Evolutionary conservation across 345 rosid species (phyloP), one percentile per base, ranked within the genome.

Genomic region (Ricinus communis): DNA sequence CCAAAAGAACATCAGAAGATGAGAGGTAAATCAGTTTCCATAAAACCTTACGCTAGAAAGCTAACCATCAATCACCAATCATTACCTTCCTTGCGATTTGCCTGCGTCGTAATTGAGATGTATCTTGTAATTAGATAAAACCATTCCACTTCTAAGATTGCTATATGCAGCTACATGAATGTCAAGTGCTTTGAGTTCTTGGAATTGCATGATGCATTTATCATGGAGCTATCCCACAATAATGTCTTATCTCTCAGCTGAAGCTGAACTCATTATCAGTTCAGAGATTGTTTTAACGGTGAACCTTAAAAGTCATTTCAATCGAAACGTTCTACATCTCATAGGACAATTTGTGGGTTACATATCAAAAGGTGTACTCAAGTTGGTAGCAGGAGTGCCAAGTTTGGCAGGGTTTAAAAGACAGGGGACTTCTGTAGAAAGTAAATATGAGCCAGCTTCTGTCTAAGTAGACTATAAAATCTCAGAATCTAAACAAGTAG

Each of bases 51-150:
- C 41, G 68, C 51, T 79, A 81, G 84, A 74, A 71, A 79, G 78
- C 80, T 77, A 81, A 82, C 88, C 49, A 62, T 65, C 59, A 38
- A 70, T 72, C 62, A 33, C 47, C 14, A 3, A 12, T 72, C 47
- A 73, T 65, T 71, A 60, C 70, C 66, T 73, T 62, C 70, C 66
- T 73, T 62, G 73, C 19, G 38, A 77, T 73, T 84, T 72, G 63
- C 45, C 66, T 55, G 68, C 65, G 68, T 70, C 75, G 83, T 80
- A 66, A 71, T 74, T 67, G 76, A 77, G 77, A 73, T 69, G 73
- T 70, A 76, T 66, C 53, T 62, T 79, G 87, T 83, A 76, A 80
- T 70, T 76, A 82, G 79, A 82, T 65, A 50, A 73, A 76, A 69
- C 40, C 58, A 50, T 77, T 66, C 64, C 69, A 79, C 72, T 68